Base-by-base conservation (phyloP, 495 filamentous ascomycete species). In the Letharia columbiana region DNA sequence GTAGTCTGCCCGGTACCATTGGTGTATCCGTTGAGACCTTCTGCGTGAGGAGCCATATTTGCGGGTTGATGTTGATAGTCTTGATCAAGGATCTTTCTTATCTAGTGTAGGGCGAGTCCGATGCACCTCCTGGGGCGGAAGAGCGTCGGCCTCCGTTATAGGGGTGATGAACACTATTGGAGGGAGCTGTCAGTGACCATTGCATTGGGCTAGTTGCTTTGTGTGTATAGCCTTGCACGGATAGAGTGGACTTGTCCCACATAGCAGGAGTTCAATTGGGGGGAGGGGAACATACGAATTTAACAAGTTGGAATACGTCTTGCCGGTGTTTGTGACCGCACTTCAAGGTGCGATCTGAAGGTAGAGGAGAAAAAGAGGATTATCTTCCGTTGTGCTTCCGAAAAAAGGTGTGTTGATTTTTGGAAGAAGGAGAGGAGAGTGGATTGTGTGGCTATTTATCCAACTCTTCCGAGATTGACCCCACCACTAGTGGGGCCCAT, bases 141-240 rank as follows among this genome's bases (percentile, higher is more conserved):
- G 91, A 89, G 84, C 92, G 93, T 83, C 91, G 91, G 87, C 89
- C 90, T 87, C 87, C 87, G 86, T 95, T 93, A 88, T 89, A 96
- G 81, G 92, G 91, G 86, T 98, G 90, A 82, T 98, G 93, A 80
- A 89, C 85, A 73, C 93, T 94, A 73, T 23, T 28, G 20, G 17
- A 13, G 1, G n/a, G 5, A 37, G 23, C 31, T 54, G 68, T 61
- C 40, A 63, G 66, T 41, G 54, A 54, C 18, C 33, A 0, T 4
- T 13, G 61, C 31, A 13, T 59, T 33, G 13, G 50, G 33, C 12
- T 15, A 3, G 1, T 54, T 31, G 50, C 50, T 54, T 28, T 28
- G 23, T 33, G 7, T 40, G 8, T 57, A 4, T 41, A 20, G n/a
- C n/a, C 41, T 28, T 39, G 18, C n/a, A 52, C 9, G 47, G 37